phyloP scores from a whole-genome alignment of 371 early-diverging fungal genomes.

The Apophysomyces sp. region DNA sequence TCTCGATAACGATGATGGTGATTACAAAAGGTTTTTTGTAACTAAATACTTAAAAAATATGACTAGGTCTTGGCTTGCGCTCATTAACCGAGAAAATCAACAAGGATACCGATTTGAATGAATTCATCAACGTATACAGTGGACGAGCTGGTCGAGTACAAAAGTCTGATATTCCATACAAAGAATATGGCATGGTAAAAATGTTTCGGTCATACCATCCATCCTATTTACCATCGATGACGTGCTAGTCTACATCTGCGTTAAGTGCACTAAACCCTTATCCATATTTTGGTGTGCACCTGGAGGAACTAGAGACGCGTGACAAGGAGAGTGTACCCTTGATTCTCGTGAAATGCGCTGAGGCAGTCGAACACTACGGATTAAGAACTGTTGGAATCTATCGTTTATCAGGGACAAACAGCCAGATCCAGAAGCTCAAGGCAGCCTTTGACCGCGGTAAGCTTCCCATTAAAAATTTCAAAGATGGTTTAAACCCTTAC shows the following conservation, averaged over 20 bases:
- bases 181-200: constrained; percentile 58
- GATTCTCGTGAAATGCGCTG: constrained; percentile 74
- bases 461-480: background rate
- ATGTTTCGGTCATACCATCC: background rate
- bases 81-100: constrained; percentile 62
- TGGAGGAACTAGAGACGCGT: constrained; percentile 60
- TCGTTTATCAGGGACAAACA: constrained; percentile 75
- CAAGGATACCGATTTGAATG: constrained; percentile 54
- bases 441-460: constrained; percentile 71
- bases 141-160: constrained; percentile 26
- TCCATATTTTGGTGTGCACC: constrained; percentile 69
- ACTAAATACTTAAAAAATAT: background rate
- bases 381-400: constrained; percentile 78
- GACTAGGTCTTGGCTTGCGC: constrained; percentile 45
- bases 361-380: constrained; percentile 75
- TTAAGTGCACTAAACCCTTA: constrained; percentile 56
- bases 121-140: constrained; percentile 35
- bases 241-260: constrained; percentile 49
- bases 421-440: constrained; percentile 68
- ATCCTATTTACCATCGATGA: background rate
- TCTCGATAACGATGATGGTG: constrained; percentile 37
- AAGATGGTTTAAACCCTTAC: background rate
- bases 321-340: constrained; percentile 73
- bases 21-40: background rate
- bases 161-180: constrained; percentile 52